Conservation (phyloP, 2,329 filamentous ascomycete species). For the Blastomyces emzantsi region DNA sequence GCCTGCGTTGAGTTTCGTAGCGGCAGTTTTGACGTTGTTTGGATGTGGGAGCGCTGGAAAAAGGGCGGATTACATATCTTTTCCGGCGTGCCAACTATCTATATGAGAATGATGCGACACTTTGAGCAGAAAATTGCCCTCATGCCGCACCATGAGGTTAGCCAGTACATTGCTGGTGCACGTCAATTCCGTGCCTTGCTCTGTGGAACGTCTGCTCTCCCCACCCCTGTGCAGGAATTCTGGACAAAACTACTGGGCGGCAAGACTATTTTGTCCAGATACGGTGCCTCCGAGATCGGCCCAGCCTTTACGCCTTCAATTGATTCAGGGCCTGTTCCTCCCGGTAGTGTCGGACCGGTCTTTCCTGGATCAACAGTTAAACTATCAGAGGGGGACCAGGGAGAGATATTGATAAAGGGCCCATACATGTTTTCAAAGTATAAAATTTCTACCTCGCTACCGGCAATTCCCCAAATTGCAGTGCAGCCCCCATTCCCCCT, state of each 20-base stretch:
- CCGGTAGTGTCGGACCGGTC: slow-evolving; percentile 26
- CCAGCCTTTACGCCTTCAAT: slow-evolving; percentile 33
- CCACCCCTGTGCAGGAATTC: slow-evolving; percentile 13
- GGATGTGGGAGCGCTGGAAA: slow-evolving; percentile 15
- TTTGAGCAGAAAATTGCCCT: slow-evolving; percentile 11
- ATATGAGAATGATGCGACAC: slow-evolving; percentile 16
- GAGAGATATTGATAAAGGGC: slow-evolving; percentile 16
- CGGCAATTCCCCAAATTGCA: background rate
- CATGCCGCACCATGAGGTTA: slow-evolving; percentile 5
- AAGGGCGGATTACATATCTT: slow-evolving; percentile 13
- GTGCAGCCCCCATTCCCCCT: no score
- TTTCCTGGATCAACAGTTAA: slow-evolving; percentile 32
- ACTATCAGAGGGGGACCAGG: slow-evolving; percentile 25
- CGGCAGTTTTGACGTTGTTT: slow-evolving; percentile 11
- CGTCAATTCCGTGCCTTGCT: slow-evolving; percentile 12
- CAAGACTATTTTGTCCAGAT: slow-evolving; percentile 18
- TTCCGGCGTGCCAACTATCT: slow-evolving; percentile 15
- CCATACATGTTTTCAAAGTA: slow-evolving; percentile 17
- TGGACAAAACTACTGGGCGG: slow-evolving; percentile 18
- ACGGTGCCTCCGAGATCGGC: slow-evolving; percentile 36
- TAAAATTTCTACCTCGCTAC: slow-evolving; percentile 20
- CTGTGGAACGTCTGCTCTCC: slow-evolving; percentile 13
- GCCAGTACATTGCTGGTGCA: slow-evolving; percentile 12
- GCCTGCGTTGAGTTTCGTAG: slow-evolving; percentile 15
- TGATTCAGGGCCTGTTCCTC: slow-evolving; percentile 17